These are phyloP conservation scores for Beauveria sp. DNA, from an alignment of 2,329 filamentous ascomycete genomes.

Conservation along the genomic window DNA sequence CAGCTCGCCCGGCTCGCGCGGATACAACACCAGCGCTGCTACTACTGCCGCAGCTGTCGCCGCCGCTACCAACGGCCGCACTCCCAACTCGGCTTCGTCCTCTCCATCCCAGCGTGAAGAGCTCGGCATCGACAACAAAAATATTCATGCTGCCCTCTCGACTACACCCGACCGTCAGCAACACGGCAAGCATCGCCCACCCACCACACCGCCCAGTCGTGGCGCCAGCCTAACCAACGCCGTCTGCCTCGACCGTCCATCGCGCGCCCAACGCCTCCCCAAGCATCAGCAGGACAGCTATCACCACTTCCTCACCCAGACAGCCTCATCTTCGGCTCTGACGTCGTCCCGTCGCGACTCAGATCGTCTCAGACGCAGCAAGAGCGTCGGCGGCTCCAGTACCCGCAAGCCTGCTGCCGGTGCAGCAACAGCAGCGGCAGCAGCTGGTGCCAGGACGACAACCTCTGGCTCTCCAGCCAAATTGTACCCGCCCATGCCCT, in stretches of 20 bases:
- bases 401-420: background rate
- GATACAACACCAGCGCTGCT: conserved; percentile 33
- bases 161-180: background rate
- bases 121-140: background rate
- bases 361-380: conserved; percentile 17
- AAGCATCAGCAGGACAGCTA: conserved; percentile 1
- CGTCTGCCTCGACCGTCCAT: background rate
- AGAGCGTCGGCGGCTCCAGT: conserved; percentile 15
- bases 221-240: background rate
- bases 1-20: conserved; percentile 41
- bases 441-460: background rate
- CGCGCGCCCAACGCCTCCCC: background rate
- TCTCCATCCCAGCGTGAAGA: background rate
- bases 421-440: background rate
- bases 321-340: background rate
- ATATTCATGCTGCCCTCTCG: background rate
- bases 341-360: background rate
- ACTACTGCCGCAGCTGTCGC: conserved; percentile 65
- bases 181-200: background rate
- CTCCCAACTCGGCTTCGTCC: background rate
- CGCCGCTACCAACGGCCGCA: conserved; percentile 53
- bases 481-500: conserved; percentile 1
- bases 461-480: background rate
- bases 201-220: conserved; percentile 1
- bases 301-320: conserved; percentile 2